Conservation (phyloP, 192 early-diverging fungal species). For the Spinellus fusiger region DNA sequence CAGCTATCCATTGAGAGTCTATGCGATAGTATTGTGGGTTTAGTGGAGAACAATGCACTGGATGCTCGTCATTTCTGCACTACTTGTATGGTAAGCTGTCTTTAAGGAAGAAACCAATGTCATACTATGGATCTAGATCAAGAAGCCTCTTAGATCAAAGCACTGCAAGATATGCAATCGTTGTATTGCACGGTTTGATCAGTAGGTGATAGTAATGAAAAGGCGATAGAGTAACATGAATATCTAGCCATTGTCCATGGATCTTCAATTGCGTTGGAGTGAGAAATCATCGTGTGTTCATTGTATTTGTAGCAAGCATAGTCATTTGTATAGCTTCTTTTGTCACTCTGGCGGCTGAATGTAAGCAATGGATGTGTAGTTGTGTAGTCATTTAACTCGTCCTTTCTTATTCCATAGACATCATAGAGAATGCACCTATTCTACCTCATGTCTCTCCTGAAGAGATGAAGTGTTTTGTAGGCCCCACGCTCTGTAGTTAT, state of each 20-base stretch:
- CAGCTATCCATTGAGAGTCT: slow-evolving; percentile 37
- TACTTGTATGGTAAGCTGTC: slow-evolving; percentile 61
- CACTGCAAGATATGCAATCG: slow-evolving; percentile 91
- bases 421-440: not conserved
- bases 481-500: slow-evolving; percentile 56
- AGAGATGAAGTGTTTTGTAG: slow-evolving; percentile 42
- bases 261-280: slow-evolving; percentile 92
- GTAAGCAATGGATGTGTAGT: slow-evolving; percentile 37
- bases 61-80: slow-evolving; percentile 80
- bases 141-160: slow-evolving; percentile 85
- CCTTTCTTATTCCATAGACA: not conserved
- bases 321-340: slow-evolving; percentile 54
- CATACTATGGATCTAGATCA: slow-evolving; percentile 39
- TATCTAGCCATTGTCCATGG: slow-evolving; percentile 95
- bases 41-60: slow-evolving; percentile 64
- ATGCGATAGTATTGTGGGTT: slow-evolving; percentile 45
- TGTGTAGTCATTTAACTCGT: not conserved
- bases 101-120: not conserved
- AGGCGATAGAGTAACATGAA: too few relatives aligned
- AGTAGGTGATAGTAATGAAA: slow-evolving; percentile 41
- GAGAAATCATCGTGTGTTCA: slow-evolving; percentile 82
- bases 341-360: slow-evolving; percentile 53
- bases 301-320: slow-evolving; percentile 72
- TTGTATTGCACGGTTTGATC: slow-evolving; percentile 94
- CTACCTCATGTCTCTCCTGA: not conserved